Evolutionary conservation across 1,284 basidiomycete species (phyloP).

Genomic region (Phenoliferia sp.): DNA sequence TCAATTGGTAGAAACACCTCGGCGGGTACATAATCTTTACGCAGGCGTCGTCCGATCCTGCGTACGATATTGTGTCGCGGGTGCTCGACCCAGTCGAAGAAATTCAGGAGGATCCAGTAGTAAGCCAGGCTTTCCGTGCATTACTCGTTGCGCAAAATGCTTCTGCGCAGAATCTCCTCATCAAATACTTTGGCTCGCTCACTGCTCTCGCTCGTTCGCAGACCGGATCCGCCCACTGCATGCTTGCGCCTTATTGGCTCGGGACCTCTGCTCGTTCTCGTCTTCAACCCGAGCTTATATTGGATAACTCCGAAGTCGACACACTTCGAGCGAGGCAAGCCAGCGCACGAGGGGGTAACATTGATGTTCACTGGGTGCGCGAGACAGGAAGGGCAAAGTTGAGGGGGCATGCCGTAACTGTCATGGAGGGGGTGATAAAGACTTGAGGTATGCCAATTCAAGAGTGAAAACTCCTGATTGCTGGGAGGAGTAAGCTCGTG

Average conservation of each 20-base stretch:
- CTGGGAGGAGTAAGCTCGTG: too few species aligned
- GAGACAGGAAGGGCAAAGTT: background rate
- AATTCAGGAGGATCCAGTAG: slow-evolving; percentile 53
- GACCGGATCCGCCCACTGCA: slow-evolving; percentile 55
- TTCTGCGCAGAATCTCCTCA: too few species aligned
- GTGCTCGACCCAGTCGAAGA: slow-evolving; percentile 52
- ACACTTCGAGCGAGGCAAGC: background rate
- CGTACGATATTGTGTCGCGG: slow-evolving; percentile 49
- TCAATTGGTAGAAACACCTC: background rate
- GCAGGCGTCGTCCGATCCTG: background rate
- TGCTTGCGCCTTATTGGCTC: slow-evolving; percentile 53
- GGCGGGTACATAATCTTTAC: slow-evolving; percentile 20
- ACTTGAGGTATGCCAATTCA: too few species aligned
- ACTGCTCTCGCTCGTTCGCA: slow-evolving; percentile 1
- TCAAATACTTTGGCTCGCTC: too few species aligned
- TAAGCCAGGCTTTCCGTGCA: background rate
- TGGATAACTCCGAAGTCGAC: background rate
- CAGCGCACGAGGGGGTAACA: background rate
- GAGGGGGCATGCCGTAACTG: background rate
- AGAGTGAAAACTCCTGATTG: too few species aligned
- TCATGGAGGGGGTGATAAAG: background rate
- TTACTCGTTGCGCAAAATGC: background rate
- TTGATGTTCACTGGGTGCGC: background rate
- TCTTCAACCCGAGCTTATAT: background rate
- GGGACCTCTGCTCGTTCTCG: background rate